Evolutionary conservation across 164 flowering plant genomes (phyloP).

Genomic region (Kalanchoe fedtschenkoi): DNA sequence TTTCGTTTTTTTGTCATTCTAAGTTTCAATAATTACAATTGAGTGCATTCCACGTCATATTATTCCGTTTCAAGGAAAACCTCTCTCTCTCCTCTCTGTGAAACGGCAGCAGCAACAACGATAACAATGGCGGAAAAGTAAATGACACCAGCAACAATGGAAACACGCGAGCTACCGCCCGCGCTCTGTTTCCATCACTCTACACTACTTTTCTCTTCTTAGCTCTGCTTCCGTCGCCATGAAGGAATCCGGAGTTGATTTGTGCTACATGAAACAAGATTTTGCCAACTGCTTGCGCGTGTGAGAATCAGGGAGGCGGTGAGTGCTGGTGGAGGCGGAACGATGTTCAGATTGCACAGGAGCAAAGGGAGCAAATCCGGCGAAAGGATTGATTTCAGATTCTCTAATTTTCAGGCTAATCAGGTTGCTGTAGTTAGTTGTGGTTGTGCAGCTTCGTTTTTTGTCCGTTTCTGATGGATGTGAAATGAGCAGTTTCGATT

Average conservation of each 20-base stretch:
- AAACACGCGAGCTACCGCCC: conserved; percentile 28
- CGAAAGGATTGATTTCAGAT: conserved; percentile 57
- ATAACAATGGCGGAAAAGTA: conserved; percentile 11
- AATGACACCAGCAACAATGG: conserved; percentile 17
- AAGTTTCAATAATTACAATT: background rate
- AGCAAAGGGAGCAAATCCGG: conserved; percentile 32
- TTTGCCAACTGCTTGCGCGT: background rate
- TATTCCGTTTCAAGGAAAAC: background rate
- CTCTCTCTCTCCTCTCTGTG: conserved; percentile 6
- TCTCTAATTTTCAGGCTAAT: conserved; percentile 41
- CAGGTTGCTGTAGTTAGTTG: conserved; percentile 25
- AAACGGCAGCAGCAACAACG: conserved; percentile 13
- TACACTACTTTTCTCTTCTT: background rate
- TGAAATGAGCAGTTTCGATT: background rate
- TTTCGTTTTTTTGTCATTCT: no score
- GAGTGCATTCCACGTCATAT: background rate
- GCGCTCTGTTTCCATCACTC: conserved; percentile 11
- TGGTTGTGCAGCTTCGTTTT: background rate
- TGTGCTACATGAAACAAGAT: background rate
- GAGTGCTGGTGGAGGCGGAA: conserved; percentile 6
- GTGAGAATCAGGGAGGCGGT: no score
- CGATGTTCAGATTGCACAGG: conserved; percentile 60
- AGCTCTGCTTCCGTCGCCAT: background rate
- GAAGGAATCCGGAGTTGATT: background rate
- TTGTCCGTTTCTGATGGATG: background rate